Base-by-base conservation (phyloP, 2,329 filamentous ascomycete genomes). In the Claviceps lovelessii region DNA sequence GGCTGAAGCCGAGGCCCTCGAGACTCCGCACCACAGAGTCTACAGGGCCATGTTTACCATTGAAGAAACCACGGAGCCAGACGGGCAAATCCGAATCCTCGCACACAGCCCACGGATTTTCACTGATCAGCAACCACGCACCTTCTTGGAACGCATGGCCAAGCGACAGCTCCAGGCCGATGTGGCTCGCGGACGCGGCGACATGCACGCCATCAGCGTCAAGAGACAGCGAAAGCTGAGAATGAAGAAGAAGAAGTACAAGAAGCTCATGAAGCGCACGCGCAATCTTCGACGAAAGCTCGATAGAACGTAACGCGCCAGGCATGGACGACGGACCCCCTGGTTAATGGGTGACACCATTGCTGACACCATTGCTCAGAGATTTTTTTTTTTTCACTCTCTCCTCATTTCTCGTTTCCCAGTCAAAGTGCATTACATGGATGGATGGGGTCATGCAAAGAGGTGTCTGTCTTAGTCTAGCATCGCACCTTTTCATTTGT, bases 161-260 rank as follows among this genome's bases (percentile, higher is more conserved):
- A 72, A 77, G 64, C 80, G 84, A 59, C 80, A 85, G 69, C 68
- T 81, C 62, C 76, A 73, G 57, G 81, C 79, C 56, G 77, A 82
- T 59, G 76, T 81, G 54, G 72, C 73, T 52, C 72, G 76, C 58
- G 71, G 72, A 54, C 73, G 72, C 60, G 70, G 69, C 56, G 70
- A 73, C 62, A 90, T 95, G 85, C 73, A 84, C 58, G 81, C 89
- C 59, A 89, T 98, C 67, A 95, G 88, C 67, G 91, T 96, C 62
- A 90, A 85, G 77, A 80, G 93, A 70, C 89, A 95, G 72, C 79
- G 90, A 67, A 94, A 93, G 75, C 75, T 96, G 66, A 95, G 90
- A 82, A 98, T 98, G 90, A 98, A 98, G 87, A 98, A 97, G 82
- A 91, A 97, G 81, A 98, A 98, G 84, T 95, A 95, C 73, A 97